A percentile compares a stretch with the other conserved stretches of the same genome.
Conservation (phyloP, 2,329 filamentous ascomycete genomes). For the Xylaria sp. region DNA sequence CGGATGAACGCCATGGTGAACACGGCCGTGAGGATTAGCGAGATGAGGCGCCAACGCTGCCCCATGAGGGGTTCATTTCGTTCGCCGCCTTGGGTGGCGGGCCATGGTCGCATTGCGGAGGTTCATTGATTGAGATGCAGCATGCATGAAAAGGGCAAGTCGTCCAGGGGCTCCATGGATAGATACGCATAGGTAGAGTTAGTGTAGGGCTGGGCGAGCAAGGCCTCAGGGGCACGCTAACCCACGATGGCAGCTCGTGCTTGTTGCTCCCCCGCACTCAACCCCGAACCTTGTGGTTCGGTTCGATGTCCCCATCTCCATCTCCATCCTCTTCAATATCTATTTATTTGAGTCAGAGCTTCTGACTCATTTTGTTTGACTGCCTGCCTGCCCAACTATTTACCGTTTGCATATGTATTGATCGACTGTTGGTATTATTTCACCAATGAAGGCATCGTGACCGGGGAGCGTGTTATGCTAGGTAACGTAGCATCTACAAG, state of each 20-base stretch:
- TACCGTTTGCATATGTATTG: background rate
- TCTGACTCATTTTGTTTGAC: background rate
- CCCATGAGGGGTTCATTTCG: slow-evolving; percentile 29
- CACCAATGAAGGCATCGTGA: background rate
- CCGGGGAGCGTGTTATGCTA: background rate
- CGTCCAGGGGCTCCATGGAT: slow-evolving; percentile 1
- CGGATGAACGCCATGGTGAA: slow-evolving; percentile 36
- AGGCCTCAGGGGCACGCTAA: slow-evolving; percentile 23
- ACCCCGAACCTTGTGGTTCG: background rate
- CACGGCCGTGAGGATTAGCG: slow-evolving; percentile 30
- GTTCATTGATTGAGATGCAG: slow-evolving; percentile 15
- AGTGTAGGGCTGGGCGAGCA: slow-evolving; percentile 1
- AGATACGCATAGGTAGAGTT: background rate
- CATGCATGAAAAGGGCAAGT: slow-evolving; percentile 13
- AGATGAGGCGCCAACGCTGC: slow-evolving; percentile 22
- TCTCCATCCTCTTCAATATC: background rate
- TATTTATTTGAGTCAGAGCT: background rate
- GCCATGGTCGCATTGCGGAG: slow-evolving; percentile 33
- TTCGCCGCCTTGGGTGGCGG: slow-evolving; percentile 4
- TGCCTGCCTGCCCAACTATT: background rate
- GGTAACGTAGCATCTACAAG: slow-evolving; percentile 4
- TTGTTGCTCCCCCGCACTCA: slow-evolving; percentile 14
- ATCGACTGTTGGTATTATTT: background rate
- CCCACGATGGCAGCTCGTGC: slow-evolving; percentile 17
- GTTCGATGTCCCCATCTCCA: background rate